Base-by-base conservation (phyloP, 176 grass and related monocot genomes). In the Cenchrus americanus region DNA sequence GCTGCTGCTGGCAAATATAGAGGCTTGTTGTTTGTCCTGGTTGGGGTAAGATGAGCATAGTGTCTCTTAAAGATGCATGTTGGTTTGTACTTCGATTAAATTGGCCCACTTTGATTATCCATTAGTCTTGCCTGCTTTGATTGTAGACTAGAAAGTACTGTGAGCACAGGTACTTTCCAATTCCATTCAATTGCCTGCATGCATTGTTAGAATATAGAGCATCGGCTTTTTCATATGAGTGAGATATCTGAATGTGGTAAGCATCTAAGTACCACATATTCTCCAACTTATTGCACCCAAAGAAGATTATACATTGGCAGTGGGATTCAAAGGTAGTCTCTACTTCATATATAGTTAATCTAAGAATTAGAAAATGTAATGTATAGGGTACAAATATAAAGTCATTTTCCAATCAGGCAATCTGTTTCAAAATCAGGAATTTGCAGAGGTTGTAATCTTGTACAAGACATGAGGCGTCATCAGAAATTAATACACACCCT, bases 51-150 rank as follows among this genome's bases (percentile, higher is more conserved):
- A 22, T 7, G 73, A 34, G 10, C 5, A 59, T 37, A 71, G 8
- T 49, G n/a, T 71, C n/a, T 44, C 51, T 52, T 23, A 83, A 74
- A 62, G 40, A 74, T 66, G 30, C 22, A 14, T 53, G n/a, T 3
- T 81, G 13, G 14, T 68, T 75, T 66, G 66, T 66, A 8, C 69
- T 87, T 23, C 3, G n/a, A 47, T 10, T 43, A 74, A 62, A 37
- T 15, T 47, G 12, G 68, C 6, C 2, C 69, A 49, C 26, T 72
- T 44, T 34, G 30, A 7, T 30, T 73, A 30, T 15, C 73, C 8
- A 55, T 30, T 62, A 86, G 54, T 52, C 44, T 79, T 14, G n/a
- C 14, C 26, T 49, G 14, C n/a, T 44, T 70, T 78, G 19, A 26
- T 37, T 69, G 22, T 68, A 13, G 26, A 83, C 18, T 23, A 63